Evolutionary conservation across 2,329 filamentous ascomycete species (phyloP), one percentile per base, ranked within the genome.

Genomic region (Colletotrichum tropicicola): DNA sequence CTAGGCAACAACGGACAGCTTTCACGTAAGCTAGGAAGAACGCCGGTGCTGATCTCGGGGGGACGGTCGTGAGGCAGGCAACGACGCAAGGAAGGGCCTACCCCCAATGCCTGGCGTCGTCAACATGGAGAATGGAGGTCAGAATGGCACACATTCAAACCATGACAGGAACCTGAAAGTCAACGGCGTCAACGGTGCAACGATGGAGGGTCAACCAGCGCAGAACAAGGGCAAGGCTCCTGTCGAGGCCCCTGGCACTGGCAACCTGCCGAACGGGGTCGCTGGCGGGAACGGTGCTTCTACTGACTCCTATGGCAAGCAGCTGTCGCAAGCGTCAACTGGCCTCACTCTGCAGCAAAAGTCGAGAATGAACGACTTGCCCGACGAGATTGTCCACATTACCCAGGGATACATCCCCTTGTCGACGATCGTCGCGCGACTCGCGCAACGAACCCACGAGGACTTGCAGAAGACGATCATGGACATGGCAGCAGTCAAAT

Each of bases 391-490:
- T 37, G 77, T 81, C 37, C 93, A 97, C 73, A 91, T 97, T 63
- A 90, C 90, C 0, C 82, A 90, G 61, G 90, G 89, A 32, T 97
- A 94, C 75, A 85, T 95, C 59, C 90, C 93, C 4, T 84, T 98
- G 19, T 89, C 90, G 5, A 86, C 86, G 13, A 81, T 99, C 47
- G 85, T 98, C 55, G 87, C 89, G 68, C 89, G 96, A 70, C 86
- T 96, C 37, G 91, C 92, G 32, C 94, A 98, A 77, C 89, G 91
- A 72, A 93, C 92, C 51, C 94, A 94, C 78, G 93, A 92, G 74
- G 88, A 91, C 58, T 83, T 98, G 30, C 84, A 88, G 51, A 89
- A 92, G 8, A 84, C 91, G 66, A 85, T 98, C 44, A 80, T 85
- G 37, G 87, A 90, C 64, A 80, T 98, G 77, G 88, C 91, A 28